Conservation (phyloP, 345 rosid genomes). For the Pistacia integerrima region DNA sequence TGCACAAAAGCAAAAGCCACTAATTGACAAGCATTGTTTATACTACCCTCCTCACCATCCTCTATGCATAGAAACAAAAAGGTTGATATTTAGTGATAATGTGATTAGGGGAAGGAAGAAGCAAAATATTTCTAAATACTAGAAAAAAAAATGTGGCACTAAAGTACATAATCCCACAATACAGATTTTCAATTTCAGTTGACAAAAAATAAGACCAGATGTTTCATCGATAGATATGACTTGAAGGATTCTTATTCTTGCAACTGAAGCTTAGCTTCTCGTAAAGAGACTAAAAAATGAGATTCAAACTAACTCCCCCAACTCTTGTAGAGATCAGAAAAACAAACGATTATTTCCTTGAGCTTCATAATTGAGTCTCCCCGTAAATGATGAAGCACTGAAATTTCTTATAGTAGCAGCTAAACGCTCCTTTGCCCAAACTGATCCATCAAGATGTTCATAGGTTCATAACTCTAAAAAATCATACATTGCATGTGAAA, state of each 20-base stretch:
- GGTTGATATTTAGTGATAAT: background rate
- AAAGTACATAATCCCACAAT: background rate
- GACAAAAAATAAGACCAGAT: background rate
- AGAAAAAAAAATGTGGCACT: background rate
- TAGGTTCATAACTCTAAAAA: constrained; percentile 20
- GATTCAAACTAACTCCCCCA: constrained; percentile 95
- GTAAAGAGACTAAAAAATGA: constrained; percentile 27
- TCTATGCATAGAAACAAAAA: too few species aligned
- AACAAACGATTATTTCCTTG: too few species aligned
- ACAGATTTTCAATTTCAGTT: background rate
- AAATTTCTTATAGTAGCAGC: constrained; percentile 38
- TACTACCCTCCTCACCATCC: constrained; percentile 25
- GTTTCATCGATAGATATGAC: too few species aligned
- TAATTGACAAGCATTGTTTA: constrained; percentile 31
- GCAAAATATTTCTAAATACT: background rate
- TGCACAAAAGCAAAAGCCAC: constrained; percentile 83
- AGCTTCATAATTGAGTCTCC: too few species aligned
- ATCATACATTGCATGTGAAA: too few species aligned
- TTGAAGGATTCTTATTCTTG: too few species aligned
- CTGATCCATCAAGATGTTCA: constrained; percentile 95
- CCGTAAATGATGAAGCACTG: too few species aligned
- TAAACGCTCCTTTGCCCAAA: constrained; percentile 92
- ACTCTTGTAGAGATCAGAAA: constrained; percentile 66
- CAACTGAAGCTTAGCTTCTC: too few species aligned
- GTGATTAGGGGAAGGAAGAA: background rate